These are phyloP conservation scores for Tuber brumale DNA, from an alignment of 495 filamentous ascomycete genomes.

Conservation along the genomic window DNA sequence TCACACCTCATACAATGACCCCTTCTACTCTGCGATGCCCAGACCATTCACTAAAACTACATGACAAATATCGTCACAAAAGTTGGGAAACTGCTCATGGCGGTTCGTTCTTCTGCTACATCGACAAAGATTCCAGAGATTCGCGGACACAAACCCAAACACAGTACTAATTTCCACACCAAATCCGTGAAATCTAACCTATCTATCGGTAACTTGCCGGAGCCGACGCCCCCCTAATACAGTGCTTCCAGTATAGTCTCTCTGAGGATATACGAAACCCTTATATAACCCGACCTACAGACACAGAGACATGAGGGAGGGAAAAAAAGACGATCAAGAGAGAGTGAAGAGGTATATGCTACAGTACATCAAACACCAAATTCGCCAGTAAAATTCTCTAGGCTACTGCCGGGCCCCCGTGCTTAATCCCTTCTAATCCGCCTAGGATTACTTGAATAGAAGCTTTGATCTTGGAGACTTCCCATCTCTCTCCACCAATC, in stretches of 20 bases:
- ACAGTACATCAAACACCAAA: background rate
- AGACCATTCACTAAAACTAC: background rate
- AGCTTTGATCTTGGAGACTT: background rate
- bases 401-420: background rate
- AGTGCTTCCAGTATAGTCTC: background rate
- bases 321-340: background rate
- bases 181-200: background rate
- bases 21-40: background rate
- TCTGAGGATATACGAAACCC: background rate
- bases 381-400: background rate
- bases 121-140: background rate
- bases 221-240: background rate
- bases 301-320: background rate
- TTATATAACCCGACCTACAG: background rate
- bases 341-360: background rate
- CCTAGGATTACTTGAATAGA: background rate
- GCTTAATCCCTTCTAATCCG: background rate
- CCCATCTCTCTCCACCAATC: slow-evolving; percentile 14
- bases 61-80: background rate
- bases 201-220: background rate
- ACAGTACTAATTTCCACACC: background rate
- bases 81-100: background rate
- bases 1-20: background rate
- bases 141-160: background rate
- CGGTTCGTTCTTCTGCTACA: background rate